phyloP scores from a whole-genome alignment of 169 alveolate genomes.

The Plasmodium gonderi region DNA sequence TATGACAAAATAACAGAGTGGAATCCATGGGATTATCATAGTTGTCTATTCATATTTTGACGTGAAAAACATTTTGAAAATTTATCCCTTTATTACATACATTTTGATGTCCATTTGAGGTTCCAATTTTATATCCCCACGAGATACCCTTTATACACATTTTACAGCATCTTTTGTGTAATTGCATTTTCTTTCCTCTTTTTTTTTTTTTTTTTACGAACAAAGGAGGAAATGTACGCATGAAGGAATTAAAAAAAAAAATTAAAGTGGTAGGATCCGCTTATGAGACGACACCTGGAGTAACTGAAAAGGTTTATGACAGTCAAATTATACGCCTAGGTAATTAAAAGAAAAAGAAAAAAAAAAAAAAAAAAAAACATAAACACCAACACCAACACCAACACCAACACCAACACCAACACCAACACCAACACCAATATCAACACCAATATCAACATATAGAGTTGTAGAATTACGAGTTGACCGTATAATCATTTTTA shows the following conservation, averaged over 20 bases:
- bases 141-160: not conserved
- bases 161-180: not conserved
- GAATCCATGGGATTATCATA: too few relatives aligned
- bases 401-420: too few relatives aligned
- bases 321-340: slow-evolving; percentile 81
- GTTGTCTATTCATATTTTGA: too few relatives aligned
- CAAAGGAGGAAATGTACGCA: slow-evolving; percentile 88
- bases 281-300: slow-evolving; percentile 91
- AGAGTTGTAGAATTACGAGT: too few relatives aligned
- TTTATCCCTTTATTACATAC: too few relatives aligned
- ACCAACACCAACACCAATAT: not conserved
- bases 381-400: too few relatives aligned
- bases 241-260: slow-evolving; percentile 80
- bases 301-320: slow-evolving; percentile 84
- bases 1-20: too few relatives aligned
- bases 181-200: not conserved
- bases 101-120: too few relatives aligned
- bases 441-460: too few relatives aligned
- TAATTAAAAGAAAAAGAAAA: not conserved
- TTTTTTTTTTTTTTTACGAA: not conserved
- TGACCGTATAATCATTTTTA: too few relatives aligned
- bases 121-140: too few relatives aligned
- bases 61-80: too few relatives aligned
- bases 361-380: not conserved
- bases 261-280: slow-evolving; percentile 90